These are phyloP conservation scores for Chlamydomonas eustigma DNA, from an alignment of 139 green algal genomes.

Conservation along the genomic window DNA sequence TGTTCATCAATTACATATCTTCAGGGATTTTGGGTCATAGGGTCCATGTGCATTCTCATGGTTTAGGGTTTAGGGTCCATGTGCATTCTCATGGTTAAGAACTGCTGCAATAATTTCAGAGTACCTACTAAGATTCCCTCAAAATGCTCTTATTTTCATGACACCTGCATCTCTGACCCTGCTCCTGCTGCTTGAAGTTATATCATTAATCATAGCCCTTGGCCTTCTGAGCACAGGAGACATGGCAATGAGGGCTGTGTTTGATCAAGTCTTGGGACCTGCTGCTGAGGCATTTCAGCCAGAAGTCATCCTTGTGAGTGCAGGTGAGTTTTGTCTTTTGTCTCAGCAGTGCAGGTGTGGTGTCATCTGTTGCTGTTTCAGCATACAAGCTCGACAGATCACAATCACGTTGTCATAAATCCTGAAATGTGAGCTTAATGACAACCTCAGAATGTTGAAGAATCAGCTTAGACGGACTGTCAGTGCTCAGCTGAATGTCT, in stretches of 20 bases:
- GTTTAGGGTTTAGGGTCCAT: not conserved
- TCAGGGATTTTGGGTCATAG: not conserved
- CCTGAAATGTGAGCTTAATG: not conserved
- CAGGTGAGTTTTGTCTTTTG: constrained; percentile 30
- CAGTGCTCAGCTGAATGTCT: no score
- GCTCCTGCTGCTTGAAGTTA: no score
- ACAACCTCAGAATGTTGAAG: not conserved
- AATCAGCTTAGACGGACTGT: no score
- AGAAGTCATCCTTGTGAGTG: constrained; percentile 82
- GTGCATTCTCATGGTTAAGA: no score
- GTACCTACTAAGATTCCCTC: no score
- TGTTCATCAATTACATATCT: not conserved
- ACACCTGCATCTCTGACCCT: no score
- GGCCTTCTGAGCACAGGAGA: constrained; percentile 50
- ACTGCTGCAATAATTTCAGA: no score
- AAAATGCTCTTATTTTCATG: no score
- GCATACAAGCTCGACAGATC: not conserved
- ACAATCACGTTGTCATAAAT: not conserved
- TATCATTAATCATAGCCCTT: not conserved
- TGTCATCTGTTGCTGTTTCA: no score
- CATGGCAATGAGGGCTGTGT: constrained; percentile 45
- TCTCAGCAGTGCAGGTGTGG: not conserved
- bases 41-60: not conserved
- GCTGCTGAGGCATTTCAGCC: constrained; percentile 68
- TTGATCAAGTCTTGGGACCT: constrained; percentile 72